A percentile compares a stretch with the other conserved stretches of the same genome.
These are phyloP conservation scores for Carex kokanica DNA, from an alignment of 176 grass and related monocot genomes.

Conservation along the genomic window DNA sequence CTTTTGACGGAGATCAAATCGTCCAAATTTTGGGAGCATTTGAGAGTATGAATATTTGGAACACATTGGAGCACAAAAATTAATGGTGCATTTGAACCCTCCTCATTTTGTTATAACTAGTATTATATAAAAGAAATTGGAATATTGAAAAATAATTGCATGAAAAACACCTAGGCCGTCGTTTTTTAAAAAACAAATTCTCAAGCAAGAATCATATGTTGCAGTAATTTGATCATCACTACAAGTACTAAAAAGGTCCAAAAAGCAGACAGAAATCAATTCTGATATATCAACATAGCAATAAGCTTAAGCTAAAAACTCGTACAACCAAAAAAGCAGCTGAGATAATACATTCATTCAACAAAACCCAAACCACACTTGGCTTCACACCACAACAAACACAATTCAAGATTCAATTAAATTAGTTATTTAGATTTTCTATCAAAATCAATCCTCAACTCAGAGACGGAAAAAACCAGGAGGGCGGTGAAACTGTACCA, in stretches of 20 bases:
- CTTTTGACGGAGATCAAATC: too few species aligned
- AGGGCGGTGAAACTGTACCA: not conserved
- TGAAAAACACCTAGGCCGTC: not conserved
- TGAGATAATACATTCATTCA: not conserved
- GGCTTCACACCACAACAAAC: not conserved
- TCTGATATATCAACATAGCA: too few species aligned
- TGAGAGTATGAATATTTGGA: too few species aligned
- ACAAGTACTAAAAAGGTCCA: too few species aligned
- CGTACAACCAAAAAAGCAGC: too few species aligned
- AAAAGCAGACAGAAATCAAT: too few species aligned
- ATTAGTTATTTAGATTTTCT: not conserved
- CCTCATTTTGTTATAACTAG: not conserved
- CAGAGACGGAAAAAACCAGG: slow-evolving; percentile 5
- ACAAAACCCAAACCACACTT: not conserved
- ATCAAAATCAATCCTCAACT: not conserved
- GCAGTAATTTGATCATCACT: too few species aligned
- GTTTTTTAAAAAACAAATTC: not conserved
- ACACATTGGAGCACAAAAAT: too few species aligned
- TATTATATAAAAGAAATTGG: not conserved
- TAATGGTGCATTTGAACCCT: too few species aligned
- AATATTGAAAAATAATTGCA: not conserved
- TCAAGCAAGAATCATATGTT: not conserved
- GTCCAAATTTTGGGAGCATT: too few species aligned
- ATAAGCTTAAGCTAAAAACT: not conserved
- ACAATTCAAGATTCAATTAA: not conserved